phyloP scores from a whole-genome alignment of 495 filamentous ascomycete species.

The Pseudotulostoma volvatum region DNA sequence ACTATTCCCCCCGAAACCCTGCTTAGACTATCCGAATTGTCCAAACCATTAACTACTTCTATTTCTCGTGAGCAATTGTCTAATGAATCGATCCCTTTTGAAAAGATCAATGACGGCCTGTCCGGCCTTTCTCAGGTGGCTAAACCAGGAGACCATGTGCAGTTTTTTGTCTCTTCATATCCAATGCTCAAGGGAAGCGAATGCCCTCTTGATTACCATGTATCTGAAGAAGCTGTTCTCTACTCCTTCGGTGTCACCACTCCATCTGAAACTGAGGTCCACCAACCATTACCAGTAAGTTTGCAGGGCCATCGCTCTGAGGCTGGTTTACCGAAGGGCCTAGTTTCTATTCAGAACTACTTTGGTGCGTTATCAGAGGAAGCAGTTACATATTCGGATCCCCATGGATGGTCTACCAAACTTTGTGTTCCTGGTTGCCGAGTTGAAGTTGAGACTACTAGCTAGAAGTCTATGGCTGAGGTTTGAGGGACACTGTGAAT shows the following conservation, averaged over 20 bases:
- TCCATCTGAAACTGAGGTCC: slow-evolving; percentile 9
- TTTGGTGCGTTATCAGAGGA: slow-evolving; percentile 37
- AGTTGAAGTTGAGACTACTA: slow-evolving; percentile 10
- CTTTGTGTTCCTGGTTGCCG: slow-evolving; percentile 26
- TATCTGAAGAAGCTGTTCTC: slow-evolving; percentile 6
- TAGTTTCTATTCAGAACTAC: slow-evolving; percentile 15
- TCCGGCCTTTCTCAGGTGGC: slow-evolving; percentile 29
- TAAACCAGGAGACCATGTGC: slow-evolving; percentile 29
- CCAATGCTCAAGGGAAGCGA: slow-evolving; percentile 3
- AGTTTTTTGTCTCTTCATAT: slow-evolving; percentile 30
- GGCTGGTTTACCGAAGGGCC: slow-evolving; percentile 5
- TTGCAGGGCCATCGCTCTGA: background rate
- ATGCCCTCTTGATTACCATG: background rate
- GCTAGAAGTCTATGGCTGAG: no score
- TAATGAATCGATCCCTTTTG: background rate
- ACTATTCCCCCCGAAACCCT: slow-evolving; percentile 1
- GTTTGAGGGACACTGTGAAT: no score
- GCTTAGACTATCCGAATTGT: background rate
- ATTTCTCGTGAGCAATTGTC: slow-evolving; percentile 4
- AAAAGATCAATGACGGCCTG: slow-evolving; percentile 18
- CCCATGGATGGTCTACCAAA: slow-evolving; percentile 15
- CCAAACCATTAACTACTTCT: background rate
- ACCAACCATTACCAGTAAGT: slow-evolving; percentile 1
- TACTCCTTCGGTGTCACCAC: slow-evolving; percentile 21
- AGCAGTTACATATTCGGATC: slow-evolving; percentile 28